Conservation (phyloP, 2,329 filamentous ascomycete genomes). For the Aphanocladium album region DNA sequence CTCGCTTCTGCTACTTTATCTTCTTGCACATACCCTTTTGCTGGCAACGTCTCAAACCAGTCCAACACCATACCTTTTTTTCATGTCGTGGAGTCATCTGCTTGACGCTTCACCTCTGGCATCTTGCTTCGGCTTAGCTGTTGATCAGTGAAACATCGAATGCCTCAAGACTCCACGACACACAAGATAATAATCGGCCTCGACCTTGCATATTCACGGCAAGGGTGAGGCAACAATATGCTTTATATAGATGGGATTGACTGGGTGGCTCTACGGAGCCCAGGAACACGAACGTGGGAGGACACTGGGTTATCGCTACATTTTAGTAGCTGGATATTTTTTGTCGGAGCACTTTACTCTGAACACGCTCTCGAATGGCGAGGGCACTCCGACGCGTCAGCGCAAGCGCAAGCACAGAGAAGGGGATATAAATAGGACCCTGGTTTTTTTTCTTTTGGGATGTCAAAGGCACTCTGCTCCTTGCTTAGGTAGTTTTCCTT, state of each 20-base stretch:
- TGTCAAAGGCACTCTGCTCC: neutral
- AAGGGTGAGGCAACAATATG: neutral
- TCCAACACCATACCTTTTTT: slow-evolving; percentile 5
- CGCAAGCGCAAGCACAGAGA: neutral
- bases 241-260: slow-evolving; percentile 3
- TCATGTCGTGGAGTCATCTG: slow-evolving; percentile 1
- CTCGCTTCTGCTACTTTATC: slow-evolving; percentile 11
- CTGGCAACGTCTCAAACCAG: slow-evolving; percentile 12
- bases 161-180: slow-evolving; percentile 6
- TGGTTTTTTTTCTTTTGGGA: slow-evolving; percentile 9
- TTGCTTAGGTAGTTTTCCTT: slow-evolving; percentile 11
- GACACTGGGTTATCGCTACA: neutral
- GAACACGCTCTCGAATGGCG: neutral
- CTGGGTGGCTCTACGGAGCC: neutral
- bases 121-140: slow-evolving; percentile 9
- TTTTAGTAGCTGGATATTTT: neutral
- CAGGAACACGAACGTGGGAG: neutral
- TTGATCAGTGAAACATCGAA: slow-evolving; percentile 9
- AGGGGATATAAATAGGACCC: slow-evolving; percentile 11
- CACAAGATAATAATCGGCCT: slow-evolving; percentile 7
- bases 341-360: neutral
- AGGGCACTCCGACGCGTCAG: slow-evolving; percentile 1
- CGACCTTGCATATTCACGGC: neutral
- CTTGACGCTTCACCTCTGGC: slow-evolving; percentile 4
- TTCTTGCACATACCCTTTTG: slow-evolving; percentile 14